Conservation (phyloP, 1,139 yeast species). For the Suhomyces ambrosiae region DNA sequence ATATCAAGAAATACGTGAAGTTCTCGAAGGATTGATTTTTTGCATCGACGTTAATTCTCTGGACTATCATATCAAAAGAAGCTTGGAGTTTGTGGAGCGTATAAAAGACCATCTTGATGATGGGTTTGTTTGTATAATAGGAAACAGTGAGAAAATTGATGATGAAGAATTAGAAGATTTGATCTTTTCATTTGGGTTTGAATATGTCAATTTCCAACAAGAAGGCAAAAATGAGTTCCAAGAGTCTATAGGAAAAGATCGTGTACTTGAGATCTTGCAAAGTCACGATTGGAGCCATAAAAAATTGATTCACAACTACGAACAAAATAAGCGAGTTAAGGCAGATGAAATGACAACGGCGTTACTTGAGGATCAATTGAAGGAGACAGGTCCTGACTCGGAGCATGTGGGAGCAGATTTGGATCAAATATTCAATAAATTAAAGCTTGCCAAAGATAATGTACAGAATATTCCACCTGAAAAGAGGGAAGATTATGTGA, state of each 20-base stretch:
- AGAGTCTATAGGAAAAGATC: constrained; percentile 23
- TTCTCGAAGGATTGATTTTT: constrained; percentile 41
- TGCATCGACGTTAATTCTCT: constrained; percentile 29
- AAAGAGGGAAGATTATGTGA: constrained; percentile 34
- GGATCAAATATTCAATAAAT: constrained; percentile 29
- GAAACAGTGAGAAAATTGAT: constrained; percentile 15
- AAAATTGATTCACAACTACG: constrained; percentile 16
- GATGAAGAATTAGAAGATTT: constrained; percentile 33
- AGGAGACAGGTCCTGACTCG: no score
- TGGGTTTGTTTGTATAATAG: constrained; percentile 32
- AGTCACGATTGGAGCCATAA: constrained; percentile 43
- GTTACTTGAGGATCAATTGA: constrained; percentile 23
- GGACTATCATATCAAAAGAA: constrained; percentile 19
- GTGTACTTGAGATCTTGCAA: constrained; percentile 40
- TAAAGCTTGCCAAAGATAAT: constrained; percentile 34
- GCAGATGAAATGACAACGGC: constrained; percentile 32
- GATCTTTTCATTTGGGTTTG: constrained; percentile 33
- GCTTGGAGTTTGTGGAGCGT: constrained; percentile 26
- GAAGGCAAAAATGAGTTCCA: constrained; percentile 19
- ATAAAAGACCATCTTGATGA: constrained; percentile 28
- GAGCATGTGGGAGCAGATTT: constrained; percentile 24
- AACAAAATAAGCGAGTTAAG: constrained; percentile 25
- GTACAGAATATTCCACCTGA: constrained; percentile 26
- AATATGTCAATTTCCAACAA: constrained; percentile 28
- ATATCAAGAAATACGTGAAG: constrained; percentile 40